Evolutionary conservation across 2,329 filamentous ascomycete species (phyloP).

Genomic region (Neonectria sp.): DNA sequence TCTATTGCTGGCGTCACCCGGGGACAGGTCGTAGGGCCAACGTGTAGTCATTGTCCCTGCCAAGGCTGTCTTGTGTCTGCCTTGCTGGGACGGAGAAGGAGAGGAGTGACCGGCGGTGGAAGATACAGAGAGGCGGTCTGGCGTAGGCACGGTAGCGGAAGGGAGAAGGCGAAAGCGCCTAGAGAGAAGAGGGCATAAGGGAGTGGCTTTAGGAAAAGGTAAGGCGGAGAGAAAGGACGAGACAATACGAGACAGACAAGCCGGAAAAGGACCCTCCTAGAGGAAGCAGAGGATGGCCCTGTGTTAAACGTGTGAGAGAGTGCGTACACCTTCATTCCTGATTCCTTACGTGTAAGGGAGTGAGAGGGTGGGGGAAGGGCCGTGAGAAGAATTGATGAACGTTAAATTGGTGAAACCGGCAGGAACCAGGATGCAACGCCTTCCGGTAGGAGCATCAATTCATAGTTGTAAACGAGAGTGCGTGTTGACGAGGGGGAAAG

Average conservation of each 20-base stretch:
- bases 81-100: conserved; percentile 14
- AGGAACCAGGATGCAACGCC: neutral
- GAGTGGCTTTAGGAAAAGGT: conserved; percentile 21
- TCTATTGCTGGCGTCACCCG: conserved; percentile 39
- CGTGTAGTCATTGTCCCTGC: conserved; percentile 9
- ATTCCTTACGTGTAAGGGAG: neutral
- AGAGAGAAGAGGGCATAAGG: conserved; percentile 2
- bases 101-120: conserved; percentile 19
- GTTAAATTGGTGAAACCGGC: conserved; percentile 1
- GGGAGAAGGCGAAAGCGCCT: neutral
- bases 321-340: neutral
- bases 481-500: neutral
- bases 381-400: neutral
- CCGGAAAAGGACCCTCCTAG: conserved; percentile 1
- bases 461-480: neutral
- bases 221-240: conserved; percentile 8
- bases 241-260: conserved; percentile 15
- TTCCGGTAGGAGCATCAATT: neutral
- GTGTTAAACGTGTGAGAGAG: neutral
- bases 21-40: conserved; percentile 6
- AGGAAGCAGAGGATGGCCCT: conserved; percentile 9
- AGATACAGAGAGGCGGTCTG: conserved; percentile 30
- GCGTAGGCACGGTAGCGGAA: neutral
- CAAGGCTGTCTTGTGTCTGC: conserved; percentile 11
- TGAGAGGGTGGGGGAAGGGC: neutral